phyloP scores from a whole-genome alignment of 257 asterid species.

The Solanum gandarillasii region DNA sequence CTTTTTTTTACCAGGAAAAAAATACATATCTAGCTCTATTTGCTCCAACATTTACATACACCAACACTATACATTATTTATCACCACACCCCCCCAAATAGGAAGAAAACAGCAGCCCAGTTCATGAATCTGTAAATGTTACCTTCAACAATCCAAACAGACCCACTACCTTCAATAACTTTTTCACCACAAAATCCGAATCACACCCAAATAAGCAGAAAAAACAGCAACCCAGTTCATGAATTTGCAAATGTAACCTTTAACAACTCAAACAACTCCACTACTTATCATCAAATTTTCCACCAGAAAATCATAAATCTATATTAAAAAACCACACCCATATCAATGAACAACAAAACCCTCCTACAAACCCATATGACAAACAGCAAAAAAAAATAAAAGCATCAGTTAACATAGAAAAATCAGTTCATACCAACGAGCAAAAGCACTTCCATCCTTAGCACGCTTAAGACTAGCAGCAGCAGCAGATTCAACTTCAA shows the following conservation, averaged over 20 bases:
- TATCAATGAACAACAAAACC: background rate
- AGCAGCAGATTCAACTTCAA: conserved; percentile 39
- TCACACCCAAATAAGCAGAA: background rate
- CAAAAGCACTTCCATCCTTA: conserved; percentile 78
- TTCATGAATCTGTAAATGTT: background rate
- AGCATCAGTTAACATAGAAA: background rate
- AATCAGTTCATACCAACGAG: conserved; percentile 40
- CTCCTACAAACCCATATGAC: background rate
- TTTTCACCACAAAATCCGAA: background rate
- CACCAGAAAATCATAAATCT: background rate
- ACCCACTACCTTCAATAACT: background rate
- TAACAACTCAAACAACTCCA: background rate
- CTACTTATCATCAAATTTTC: background rate
- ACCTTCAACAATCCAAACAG: background rate
- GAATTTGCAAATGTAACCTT: background rate
- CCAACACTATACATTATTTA: background rate
- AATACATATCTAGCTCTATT: background rate
- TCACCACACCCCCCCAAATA: background rate
- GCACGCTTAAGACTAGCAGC: conserved; percentile 61
- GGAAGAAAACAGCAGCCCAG: background rate
- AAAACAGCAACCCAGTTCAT: background rate
- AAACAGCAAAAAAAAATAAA: background rate
- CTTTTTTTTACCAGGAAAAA: background rate
- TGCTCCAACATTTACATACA: background rate
- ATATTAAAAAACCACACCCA: fast-evolving